These are phyloP conservation scores for Jatropha curcas DNA, from an alignment of 345 rosid genomes.

Conservation along the genomic window DNA sequence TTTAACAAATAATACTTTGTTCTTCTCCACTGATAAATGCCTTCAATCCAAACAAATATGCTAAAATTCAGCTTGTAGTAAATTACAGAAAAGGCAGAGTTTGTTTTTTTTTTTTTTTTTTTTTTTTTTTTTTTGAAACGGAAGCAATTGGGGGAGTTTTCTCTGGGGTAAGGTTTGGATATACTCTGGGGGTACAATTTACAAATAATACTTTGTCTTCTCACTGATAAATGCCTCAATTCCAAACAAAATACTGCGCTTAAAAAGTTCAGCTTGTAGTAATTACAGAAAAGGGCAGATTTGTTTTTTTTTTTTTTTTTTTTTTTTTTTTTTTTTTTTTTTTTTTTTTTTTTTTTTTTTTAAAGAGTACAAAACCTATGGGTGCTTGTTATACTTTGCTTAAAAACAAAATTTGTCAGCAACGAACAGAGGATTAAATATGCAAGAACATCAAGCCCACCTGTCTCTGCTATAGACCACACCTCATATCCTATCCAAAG, in stretches of 20 bases:
- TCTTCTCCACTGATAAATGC: conserved; percentile 90
- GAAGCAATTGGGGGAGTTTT: no score
- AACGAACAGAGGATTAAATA: conserved; percentile 9
- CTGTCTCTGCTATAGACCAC: conserved; percentile 6
- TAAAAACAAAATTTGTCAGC: conserved; percentile 8
- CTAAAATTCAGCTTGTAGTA: neutral
- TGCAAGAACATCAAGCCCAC: neutral
- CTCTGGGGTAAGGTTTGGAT: no score
- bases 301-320: no score
- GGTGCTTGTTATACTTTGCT: neutral
- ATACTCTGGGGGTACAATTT: neutral
- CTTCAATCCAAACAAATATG: conserved; percentile 42
- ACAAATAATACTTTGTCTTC: no score
- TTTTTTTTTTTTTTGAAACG: no score
- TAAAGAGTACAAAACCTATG: neutral
- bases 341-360: no score
- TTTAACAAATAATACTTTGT: conserved; percentile 61
- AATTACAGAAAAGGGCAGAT: no score
- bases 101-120: no score
- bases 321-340: no score
- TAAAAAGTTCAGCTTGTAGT: no score
- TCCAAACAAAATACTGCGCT: neutral
- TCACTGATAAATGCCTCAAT: no score
- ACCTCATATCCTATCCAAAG: neutral
- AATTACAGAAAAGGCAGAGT: conserved; percentile 10